Percentiles rank a stretch among this genome's conserved stretches.
phyloP scores from a whole-genome alignment of 2,329 filamentous ascomycete species.

The Phialophora expanda region DNA sequence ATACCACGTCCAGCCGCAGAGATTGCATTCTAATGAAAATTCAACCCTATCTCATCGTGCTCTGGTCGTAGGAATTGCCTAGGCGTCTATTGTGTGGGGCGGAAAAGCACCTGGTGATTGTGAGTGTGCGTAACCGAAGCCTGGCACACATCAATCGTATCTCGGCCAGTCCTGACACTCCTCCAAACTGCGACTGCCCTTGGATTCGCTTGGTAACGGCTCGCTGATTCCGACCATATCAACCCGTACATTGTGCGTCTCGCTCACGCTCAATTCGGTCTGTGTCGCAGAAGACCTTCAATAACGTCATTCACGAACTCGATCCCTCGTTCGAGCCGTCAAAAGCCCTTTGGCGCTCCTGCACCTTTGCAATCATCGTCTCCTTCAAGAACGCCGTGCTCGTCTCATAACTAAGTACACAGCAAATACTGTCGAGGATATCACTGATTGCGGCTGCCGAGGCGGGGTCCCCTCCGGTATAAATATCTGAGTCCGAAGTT shows the following conservation, averaged over 20 bases:
- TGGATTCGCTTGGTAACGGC: not conserved
- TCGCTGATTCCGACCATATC: not conserved
- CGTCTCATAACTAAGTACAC: not conserved
- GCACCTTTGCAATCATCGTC: not conserved
- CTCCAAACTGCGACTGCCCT: not conserved
- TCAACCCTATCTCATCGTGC: not conserved
- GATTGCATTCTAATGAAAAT: slow-evolving; percentile 1
- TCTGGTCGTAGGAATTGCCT: not conserved
- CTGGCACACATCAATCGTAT: slow-evolving; percentile 6
- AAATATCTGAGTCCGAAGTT: not conserved
- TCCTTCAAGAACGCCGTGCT: not conserved
- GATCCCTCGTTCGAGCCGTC: not conserved
- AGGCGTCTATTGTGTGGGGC: slow-evolving; percentile 8
- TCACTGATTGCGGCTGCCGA: not conserved
- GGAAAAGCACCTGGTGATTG: not conserved
- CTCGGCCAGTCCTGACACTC: slow-evolving; percentile 5
- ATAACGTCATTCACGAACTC: not conserved
- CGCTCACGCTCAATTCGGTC: not conserved
- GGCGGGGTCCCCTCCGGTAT: not conserved
- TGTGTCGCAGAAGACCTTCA: not conserved
- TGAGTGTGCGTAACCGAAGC: slow-evolving; percentile 2
- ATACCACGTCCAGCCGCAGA: not conserved
- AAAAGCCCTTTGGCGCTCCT: not conserved
- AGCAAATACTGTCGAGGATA: not conserved
- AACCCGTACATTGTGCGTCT: not conserved